Percentiles rank a stretch among this genome's conserved stretches.
phyloP scores from a whole-genome alignment of 495 filamentous ascomycete genomes.

The Xylaria grammica region DNA sequence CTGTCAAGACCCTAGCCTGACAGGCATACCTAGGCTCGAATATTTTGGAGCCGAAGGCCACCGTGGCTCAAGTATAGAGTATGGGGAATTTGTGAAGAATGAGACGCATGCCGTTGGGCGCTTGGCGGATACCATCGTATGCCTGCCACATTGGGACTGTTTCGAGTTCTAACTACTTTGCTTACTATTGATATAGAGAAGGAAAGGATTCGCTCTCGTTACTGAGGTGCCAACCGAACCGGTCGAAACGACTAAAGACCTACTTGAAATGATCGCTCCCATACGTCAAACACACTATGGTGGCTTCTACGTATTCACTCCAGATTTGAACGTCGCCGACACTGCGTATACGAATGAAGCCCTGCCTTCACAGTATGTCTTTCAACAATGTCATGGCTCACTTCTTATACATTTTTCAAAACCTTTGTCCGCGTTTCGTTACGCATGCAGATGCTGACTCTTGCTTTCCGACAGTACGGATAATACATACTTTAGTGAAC shows the following conservation, averaged over 20 bases:
- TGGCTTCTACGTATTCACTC: constrained; percentile 93
- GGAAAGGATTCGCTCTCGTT: constrained; percentile 74
- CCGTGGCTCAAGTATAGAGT: constrained; percentile 19
- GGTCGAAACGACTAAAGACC: constrained; percentile 68
- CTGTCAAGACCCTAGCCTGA: not conserved
- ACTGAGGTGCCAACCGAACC: constrained; percentile 63
- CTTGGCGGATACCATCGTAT: constrained; percentile 49
- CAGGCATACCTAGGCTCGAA: constrained; percentile 12
- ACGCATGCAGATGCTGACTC: not conserved
- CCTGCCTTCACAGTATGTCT: constrained; percentile 64
- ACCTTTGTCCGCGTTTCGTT: not conserved
- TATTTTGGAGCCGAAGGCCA: constrained; percentile 30
- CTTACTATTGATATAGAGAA: constrained; percentile 49
- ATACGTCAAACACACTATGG: constrained; percentile 91
- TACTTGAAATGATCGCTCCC: constrained; percentile 80
- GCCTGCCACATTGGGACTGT: constrained; percentile 13
- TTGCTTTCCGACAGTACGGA: constrained; percentile 60
- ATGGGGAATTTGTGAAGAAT: constrained; percentile 54
- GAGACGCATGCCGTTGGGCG: constrained; percentile 65
- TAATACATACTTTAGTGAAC: constrained; percentile 91
- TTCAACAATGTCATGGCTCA: not conserved
- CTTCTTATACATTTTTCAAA: not conserved
- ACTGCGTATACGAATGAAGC: constrained; percentile 88
- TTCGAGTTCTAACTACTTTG: not conserved
- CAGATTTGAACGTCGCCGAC: constrained; percentile 85